Evolutionary conservation across 306 rosid genomes (phyloP).

Genomic region (Boehmeria nivea): DNA sequence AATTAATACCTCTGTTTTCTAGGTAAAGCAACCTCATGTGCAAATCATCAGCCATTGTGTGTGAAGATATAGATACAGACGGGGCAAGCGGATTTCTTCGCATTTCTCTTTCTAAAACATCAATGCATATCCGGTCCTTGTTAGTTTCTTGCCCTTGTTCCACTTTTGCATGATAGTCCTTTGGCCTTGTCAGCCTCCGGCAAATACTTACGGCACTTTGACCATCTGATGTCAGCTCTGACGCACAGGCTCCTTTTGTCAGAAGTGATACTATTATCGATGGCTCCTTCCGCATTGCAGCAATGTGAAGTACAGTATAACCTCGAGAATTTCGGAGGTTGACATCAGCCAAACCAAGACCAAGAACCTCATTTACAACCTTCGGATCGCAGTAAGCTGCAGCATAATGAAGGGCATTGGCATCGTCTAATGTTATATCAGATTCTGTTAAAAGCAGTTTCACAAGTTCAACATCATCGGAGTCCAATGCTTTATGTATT

Average conservation of each 20-base stretch:
- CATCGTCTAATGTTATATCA: constrained; percentile 33
- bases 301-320: constrained; percentile 43
- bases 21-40: constrained; percentile 42
- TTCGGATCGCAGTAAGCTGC: constrained; percentile 48
- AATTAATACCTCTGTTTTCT: constrained; percentile 48
- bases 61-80: constrained; percentile 26
- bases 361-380: constrained; percentile 42
- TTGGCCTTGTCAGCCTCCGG: constrained; percentile 42
- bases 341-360: constrained; percentile 34
- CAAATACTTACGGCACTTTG: constrained; percentile 43
- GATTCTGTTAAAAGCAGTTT: constrained; percentile 40
- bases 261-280: constrained; percentile 39
- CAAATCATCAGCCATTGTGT: constrained; percentile 37
- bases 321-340: constrained; percentile 39
- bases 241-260: constrained; percentile 39
- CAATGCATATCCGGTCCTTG: constrained; percentile 44
- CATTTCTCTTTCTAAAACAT: constrained; percentile 48
- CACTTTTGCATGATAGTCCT: constrained; percentile 40
- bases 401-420: constrained; percentile 46
- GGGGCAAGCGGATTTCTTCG: constrained; percentile 31
- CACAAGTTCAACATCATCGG: constrained; percentile 45
- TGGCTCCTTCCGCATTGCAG: constrained; percentile 49
- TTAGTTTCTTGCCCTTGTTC: constrained; percentile 38
- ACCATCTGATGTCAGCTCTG: constrained; percentile 37
- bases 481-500: constrained; percentile 39